Base-by-base conservation (phyloP, 805 yeast species). In the Saccharomycopsis amapae region DNA sequence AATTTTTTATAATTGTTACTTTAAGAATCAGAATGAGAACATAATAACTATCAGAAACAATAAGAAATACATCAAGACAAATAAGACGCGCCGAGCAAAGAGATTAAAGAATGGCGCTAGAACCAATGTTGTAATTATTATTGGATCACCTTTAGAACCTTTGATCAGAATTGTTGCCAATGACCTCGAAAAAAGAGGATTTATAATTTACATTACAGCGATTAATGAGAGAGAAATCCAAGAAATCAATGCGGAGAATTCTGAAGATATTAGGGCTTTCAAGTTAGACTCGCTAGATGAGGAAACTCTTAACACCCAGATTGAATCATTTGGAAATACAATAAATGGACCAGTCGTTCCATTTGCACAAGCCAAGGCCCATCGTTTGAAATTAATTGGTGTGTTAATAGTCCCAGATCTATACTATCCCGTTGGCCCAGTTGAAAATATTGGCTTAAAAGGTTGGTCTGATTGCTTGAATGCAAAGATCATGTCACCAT, bases 81-180 rank as follows among this genome's bases (percentile, higher is more conserved):
- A 49, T 18, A 30, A 37, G 2, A 65, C 60, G 50, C 64, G 90
- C 55, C 65, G 79, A 48, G 94, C 88, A 1, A 69, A 72, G 4
- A 71, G 78, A 48, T 66, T 86, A 26, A 55, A 72, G 4, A 79
- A 79, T 50, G 93, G 95, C 1, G 83, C 85, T 2, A 66, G 96
- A 41, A 71, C 73, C 49, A 93, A 85, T 55, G 90, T 84, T 6
- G 76, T 86, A 2, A 65, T 87, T 18, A 65, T 86, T 3, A 71
- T 85, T 3, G 95, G 95, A 1, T 79, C 87, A 1, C 88, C 89
- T 2, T 69, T 76, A 2, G 90, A 84, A 51, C 86, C 87, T 1
- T 64, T 85, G 46, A 78, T 86, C 1, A 70, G 85, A 47, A 68
- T 79, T 42, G 64, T 86, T 25, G 85, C 88, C 1, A 69, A 75